phyloP scores from a whole-genome alignment of 2,329 filamentous ascomycete species.

The Aspergillus intermedius region DNA sequence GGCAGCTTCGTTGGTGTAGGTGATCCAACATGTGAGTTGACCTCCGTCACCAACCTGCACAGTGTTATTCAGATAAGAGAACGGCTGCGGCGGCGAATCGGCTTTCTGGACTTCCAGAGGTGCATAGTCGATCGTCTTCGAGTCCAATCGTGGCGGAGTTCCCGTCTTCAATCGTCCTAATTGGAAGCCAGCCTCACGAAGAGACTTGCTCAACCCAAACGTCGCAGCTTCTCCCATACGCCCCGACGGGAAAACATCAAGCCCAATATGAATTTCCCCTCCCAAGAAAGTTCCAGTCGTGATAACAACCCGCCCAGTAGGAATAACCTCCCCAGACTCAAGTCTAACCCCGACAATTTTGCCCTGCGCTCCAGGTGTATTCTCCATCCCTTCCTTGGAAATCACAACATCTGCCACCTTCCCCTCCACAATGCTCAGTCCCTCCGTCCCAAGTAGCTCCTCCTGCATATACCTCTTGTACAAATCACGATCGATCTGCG shows the following conservation, averaged over 20 bases:
- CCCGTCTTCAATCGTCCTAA: slow-evolving; percentile 91
- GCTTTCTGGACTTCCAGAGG: slow-evolving; percentile 67
- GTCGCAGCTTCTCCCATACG: slow-evolving; percentile 92
- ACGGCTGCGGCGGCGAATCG: slow-evolving; percentile 79
- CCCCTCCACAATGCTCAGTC: slow-evolving; percentile 72
- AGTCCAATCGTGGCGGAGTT: slow-evolving; percentile 81
- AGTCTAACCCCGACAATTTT: slow-evolving; percentile 79
- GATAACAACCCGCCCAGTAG: slow-evolving; percentile 77
- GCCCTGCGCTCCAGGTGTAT: slow-evolving; percentile 50
- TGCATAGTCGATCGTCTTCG: slow-evolving; percentile 72
- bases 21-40: slow-evolving; percentile 80
- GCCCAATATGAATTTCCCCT: slow-evolving; percentile 91
- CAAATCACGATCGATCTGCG: slow-evolving; percentile 85
- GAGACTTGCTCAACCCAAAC: slow-evolving; percentile 82
- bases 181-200: slow-evolving; percentile 80
- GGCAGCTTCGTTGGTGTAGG: slow-evolving; percentile 74
- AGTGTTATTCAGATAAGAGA: slow-evolving; percentile 77
- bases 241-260: slow-evolving; percentile 77
- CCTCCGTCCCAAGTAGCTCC: slow-evolving; percentile 70
- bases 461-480: slow-evolving; percentile 89
- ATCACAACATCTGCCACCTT: slow-evolving; percentile 90
- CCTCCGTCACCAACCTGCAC: slow-evolving; percentile 64
- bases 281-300: slow-evolving; percentile 94
- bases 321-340: slow-evolving; percentile 78
- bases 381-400: slow-evolving; percentile 48